phyloP scores from a whole-genome alignment of 352 stramenopile species.

The Thalassiosira livingstoniorum region DNA sequence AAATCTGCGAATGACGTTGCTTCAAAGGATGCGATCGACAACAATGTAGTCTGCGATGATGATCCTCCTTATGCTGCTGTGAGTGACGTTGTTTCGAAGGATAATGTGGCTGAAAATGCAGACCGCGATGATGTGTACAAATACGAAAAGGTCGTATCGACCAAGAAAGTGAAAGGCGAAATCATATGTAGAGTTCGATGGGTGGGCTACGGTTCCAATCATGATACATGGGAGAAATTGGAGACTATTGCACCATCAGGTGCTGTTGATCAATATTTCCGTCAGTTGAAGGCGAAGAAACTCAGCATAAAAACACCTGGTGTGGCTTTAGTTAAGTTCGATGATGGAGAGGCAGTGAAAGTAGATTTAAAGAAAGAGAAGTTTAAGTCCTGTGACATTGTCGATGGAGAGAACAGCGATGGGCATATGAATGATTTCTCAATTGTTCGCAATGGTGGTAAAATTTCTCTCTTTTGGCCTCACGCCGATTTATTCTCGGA shows the following conservation, averaged over 20 bases:
- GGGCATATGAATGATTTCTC: not conserved
- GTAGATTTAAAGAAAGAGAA: constrained; percentile 18
- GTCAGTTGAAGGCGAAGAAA: not conserved
- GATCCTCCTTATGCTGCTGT: too few species aligned
- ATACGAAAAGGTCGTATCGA: too few species aligned
- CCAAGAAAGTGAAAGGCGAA: too few species aligned
- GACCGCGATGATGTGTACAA: too few species aligned
- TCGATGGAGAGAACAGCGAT: not conserved
- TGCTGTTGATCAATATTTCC: constrained; percentile 4
- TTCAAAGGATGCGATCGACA: too few species aligned
- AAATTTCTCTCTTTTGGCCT: constrained; percentile 15
- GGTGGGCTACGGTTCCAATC: not conserved
- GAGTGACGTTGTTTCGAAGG: too few species aligned
- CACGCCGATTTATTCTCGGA: not conserved
- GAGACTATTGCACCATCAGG: constrained; percentile 8
- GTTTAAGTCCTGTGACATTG: constrained; percentile 1
- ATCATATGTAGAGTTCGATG: too few species aligned
- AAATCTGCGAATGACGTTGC: too few species aligned
- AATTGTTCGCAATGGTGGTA: not conserved
- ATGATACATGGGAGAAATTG: constrained; percentile 11
- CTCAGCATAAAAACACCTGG: not conserved
- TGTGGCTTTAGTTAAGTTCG: constrained; percentile 8
- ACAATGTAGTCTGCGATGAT: too few species aligned
- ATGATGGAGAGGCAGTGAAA: not conserved
- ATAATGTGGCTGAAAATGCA: too few species aligned